These are phyloP conservation scores for Trametes elegans DNA, from an alignment of 768 basidiomycete species.

Conservation along the genomic window DNA sequence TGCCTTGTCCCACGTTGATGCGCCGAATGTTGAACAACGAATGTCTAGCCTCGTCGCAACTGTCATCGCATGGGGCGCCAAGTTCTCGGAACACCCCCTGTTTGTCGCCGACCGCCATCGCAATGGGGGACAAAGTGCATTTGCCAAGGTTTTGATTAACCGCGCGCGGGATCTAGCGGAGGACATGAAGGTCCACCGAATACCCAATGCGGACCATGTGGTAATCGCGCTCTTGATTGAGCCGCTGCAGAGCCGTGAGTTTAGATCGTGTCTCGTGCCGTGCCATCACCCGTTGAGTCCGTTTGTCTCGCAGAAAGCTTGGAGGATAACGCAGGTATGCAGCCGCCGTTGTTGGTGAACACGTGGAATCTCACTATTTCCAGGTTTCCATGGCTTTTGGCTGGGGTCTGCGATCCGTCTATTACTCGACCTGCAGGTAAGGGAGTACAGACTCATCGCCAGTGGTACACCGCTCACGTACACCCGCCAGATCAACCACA, in stretches of 20 bases:
- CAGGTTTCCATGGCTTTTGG: conserved; percentile 88
- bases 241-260: conserved; percentile 84
- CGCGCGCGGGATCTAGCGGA: conserved; percentile 86
- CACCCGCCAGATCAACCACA: conserved; percentile 89
- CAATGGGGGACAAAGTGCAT: conserved; percentile 61
- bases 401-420: conserved; percentile 74
- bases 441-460: too few relatives aligned
- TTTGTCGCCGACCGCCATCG: conserved; percentile 75
- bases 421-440: conserved; percentile 75
- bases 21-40: not conserved
- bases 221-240: conserved; percentile 82
- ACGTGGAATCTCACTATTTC: conserved; percentile 17
- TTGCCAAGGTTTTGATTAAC: conserved; percentile 76
- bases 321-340: conserved; percentile 64
- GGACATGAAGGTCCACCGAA: conserved; percentile 79
- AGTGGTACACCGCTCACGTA: conserved; percentile 33
- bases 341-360: conserved; percentile 1
- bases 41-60: conserved; percentile 64
- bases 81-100: conserved; percentile 89
- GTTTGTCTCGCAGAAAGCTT: conserved; percentile 57
- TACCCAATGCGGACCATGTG: conserved; percentile 77
- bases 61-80: conserved; percentile 88
- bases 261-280: not conserved
- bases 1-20: not conserved
- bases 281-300: conserved; percentile 3